Evolutionary conservation across 2,329 filamentous ascomycete species (phyloP).

Genomic region (Ophiostoma sp.): DNA sequence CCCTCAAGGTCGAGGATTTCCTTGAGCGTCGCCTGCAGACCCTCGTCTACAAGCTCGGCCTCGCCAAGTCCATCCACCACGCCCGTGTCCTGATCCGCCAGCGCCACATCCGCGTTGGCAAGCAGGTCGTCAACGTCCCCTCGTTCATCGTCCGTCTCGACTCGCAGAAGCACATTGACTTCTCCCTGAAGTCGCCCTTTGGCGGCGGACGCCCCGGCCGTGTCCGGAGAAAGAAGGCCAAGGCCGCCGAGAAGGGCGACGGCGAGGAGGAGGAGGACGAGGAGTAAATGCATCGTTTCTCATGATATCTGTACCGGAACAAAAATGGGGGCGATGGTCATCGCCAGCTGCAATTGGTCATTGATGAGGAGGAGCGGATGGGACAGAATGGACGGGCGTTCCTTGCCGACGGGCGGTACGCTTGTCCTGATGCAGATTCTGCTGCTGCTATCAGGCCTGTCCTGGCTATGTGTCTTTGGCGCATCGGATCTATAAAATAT

Average conservation of each 20-base stretch:
- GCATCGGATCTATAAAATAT: slow-evolving; percentile 28
- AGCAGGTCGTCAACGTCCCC: slow-evolving; percentile 99
- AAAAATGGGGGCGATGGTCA: not conserved
- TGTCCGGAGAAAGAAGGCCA: slow-evolving; percentile 99
- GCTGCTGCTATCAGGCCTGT: slow-evolving; percentile 19
- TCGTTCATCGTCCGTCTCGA: slow-evolving; percentile 99
- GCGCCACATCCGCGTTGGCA: slow-evolving; percentile 99
- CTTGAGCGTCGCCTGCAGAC: slow-evolving; percentile 99
- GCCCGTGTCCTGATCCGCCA: slow-evolving; percentile 99
- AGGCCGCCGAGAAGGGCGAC: slow-evolving; percentile 84
- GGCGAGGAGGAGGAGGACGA: slow-evolving; percentile 82
- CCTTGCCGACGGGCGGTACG: slow-evolving; percentile 15
- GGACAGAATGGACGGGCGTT: slow-evolving; percentile 9
- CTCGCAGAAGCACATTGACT: slow-evolving; percentile 99
- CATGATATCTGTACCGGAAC: not conserved
- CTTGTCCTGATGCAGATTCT: slow-evolving; percentile 11
- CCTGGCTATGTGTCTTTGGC: slow-evolving; percentile 26
- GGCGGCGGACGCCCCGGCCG: slow-evolving; percentile 95
- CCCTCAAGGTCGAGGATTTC: slow-evolving; percentile 99
- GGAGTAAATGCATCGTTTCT: slow-evolving; percentile 19
- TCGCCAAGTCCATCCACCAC: slow-evolving; percentile 99
- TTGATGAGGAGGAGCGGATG: not conserved
- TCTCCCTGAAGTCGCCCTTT: slow-evolving; percentile 94
- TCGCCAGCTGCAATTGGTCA: not conserved
- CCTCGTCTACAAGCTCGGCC: slow-evolving; percentile 99